Evolutionary conservation across 164 flowering plant genomes (phyloP).

Genomic region (Sextonia rubra): DNA sequence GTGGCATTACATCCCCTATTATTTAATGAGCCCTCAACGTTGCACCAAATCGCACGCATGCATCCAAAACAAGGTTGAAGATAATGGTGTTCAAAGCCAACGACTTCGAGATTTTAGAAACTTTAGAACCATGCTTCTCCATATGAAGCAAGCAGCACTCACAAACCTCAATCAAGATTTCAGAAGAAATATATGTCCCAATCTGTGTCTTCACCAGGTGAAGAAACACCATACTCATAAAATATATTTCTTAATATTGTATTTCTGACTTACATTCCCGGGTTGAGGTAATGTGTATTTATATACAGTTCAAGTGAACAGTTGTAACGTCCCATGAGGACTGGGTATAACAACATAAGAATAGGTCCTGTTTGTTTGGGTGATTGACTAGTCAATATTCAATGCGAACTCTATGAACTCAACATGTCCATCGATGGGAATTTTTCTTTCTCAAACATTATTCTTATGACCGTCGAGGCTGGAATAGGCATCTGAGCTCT

Average conservation of each 20-base stretch:
- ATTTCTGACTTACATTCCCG: too few species aligned
- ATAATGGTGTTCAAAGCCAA: constrained; percentile 50
- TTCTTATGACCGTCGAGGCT: constrained; percentile 53
- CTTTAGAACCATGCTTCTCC: constrained; percentile 10
- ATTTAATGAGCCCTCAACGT: constrained; percentile 58
- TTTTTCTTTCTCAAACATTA: constrained; percentile 39
- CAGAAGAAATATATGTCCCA: constrained; percentile 62
- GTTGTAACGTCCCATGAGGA: too few species aligned
- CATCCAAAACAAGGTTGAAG: constrained; percentile 80
- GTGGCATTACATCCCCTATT: constrained; percentile 66
- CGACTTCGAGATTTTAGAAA: constrained; percentile 17
- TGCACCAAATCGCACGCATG: constrained; percentile 53
- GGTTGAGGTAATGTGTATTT: too few species aligned
- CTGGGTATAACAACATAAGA: too few species aligned
- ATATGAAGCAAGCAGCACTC: constrained; percentile 22
- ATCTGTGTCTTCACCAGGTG: constrained; percentile 72
- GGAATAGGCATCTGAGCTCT: constrained; percentile 66
- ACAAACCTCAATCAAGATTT: constrained; percentile 67
- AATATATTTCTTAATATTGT: too few species aligned
- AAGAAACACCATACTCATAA: constrained; percentile 36
- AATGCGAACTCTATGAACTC: too few species aligned
- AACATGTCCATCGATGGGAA: constrained; percentile 40
- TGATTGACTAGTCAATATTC: too few species aligned
- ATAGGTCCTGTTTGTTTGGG: too few species aligned
- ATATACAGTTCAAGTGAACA: too few species aligned